These are phyloP conservation scores for Scolecobasidium constrictum DNA, from an alignment of 2,329 filamentous ascomycete genomes.

Conservation along the genomic window DNA sequence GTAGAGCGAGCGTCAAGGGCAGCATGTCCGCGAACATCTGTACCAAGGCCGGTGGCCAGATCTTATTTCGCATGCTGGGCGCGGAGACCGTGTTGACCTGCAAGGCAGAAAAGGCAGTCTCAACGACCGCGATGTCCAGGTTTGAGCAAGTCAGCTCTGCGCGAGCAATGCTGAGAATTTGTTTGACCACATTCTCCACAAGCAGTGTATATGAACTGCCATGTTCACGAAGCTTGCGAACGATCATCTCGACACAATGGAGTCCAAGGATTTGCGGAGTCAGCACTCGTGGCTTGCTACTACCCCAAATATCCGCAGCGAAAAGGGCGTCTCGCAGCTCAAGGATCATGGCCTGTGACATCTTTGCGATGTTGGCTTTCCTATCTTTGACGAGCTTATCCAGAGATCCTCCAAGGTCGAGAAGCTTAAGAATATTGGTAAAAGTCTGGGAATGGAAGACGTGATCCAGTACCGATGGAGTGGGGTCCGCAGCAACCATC, in stretches of 20 bases:
- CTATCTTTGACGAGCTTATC: conserved; percentile 51
- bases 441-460: conserved; percentile 45
- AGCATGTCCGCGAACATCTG: conserved; percentile 39
- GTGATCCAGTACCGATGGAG: conserved; percentile 48
- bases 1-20: conserved; percentile 18
- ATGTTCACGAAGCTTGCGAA: conserved; percentile 39
- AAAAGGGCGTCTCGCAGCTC: conserved; percentile 44
- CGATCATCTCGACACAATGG: conserved; percentile 49
- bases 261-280: conserved; percentile 55
- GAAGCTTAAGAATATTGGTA: conserved; percentile 43
- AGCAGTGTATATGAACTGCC: conserved; percentile 41
- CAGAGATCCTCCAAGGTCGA: conserved; percentile 46
- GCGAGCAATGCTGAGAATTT: conserved; percentile 32
- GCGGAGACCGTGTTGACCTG: conserved; percentile 37
- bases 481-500: conserved; percentile 49
- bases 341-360: conserved; percentile 45
- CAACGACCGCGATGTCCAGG: conserved; percentile 21
- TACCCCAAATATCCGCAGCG: conserved; percentile 50
- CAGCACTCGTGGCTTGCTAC: conserved; percentile 36
- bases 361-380: conserved; percentile 57
- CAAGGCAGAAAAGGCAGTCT: conserved; percentile 38
- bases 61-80: conserved; percentile 22
- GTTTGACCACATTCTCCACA: conserved; percentile 17
- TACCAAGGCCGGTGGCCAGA: conserved; percentile 35
- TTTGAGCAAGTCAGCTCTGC: conserved; percentile 2